Evolutionary conservation across 495 filamentous ascomycete species (phyloP).

Genomic region (Hypoxylon cercidicola): DNA sequence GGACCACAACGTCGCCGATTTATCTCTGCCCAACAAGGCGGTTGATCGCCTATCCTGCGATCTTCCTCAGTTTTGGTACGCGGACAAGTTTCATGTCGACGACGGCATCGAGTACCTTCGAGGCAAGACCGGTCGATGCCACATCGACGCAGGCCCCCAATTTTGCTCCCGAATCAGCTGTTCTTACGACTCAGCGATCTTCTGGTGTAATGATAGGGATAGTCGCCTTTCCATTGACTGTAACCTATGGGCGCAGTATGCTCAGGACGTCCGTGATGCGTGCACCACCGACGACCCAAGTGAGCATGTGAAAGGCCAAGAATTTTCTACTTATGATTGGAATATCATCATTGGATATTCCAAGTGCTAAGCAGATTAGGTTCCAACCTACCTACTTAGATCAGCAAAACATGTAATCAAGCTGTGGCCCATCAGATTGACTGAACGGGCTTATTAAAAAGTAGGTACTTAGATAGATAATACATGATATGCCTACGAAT

Average conservation of each 20-base stretch:
- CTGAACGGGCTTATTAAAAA: too few relatives aligned
- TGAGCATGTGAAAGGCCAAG: constrained; percentile 12
- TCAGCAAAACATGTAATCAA: too few relatives aligned
- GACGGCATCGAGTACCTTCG: constrained; percentile 44
- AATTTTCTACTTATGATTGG: constrained; percentile 1
- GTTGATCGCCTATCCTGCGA: constrained; percentile 8
- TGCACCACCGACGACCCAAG: constrained; percentile 18
- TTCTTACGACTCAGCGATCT: constrained; percentile 38
- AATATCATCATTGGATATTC: constrained; percentile 15
- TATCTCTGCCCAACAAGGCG: neutral
- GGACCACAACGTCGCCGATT: neutral
- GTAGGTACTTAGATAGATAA: too few relatives aligned
- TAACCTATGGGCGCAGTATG: constrained; percentile 12
- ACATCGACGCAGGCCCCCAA: constrained; percentile 36
- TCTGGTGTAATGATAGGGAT: constrained; percentile 45
- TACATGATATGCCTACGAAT: too few relatives aligned
- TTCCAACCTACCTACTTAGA: too few relatives aligned
- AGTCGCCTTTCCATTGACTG: constrained; percentile 17
- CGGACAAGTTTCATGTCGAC: constrained; percentile 22
- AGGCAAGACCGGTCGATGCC: constrained; percentile 6
- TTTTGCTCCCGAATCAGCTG: constrained; percentile 44
- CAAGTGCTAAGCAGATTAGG: neutral
- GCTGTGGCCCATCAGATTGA: too few relatives aligned
- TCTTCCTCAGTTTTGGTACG: constrained; percentile 30
- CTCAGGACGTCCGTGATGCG: constrained; percentile 17